These are phyloP conservation scores for Gentiana straminea DNA, from an alignment of 257 asterid genomes.

Conservation along the genomic window DNA sequence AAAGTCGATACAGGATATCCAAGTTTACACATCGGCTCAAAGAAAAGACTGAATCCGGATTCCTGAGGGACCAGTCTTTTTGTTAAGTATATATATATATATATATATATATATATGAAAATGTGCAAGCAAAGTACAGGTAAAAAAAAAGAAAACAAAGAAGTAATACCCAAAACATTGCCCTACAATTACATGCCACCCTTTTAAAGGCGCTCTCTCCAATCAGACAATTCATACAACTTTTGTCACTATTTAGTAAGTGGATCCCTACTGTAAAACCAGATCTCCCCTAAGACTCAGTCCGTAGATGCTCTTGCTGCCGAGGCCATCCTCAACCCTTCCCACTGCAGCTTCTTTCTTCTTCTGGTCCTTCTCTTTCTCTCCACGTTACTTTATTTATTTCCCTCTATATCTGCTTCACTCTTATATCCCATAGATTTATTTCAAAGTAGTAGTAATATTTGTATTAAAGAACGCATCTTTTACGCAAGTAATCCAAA, in stretches of 20 bases:
- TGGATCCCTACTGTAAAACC: constrained; percentile 1
- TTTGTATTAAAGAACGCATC: constrained; percentile 1
- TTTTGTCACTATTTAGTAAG: no score
- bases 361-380: constrained; percentile 11
- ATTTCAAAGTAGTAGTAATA: neutral
- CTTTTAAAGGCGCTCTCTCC: constrained; percentile 25
- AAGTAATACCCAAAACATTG: no score
- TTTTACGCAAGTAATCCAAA: constrained; percentile 16
- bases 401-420: neutral
- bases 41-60: no score
- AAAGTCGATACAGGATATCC: no score
- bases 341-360: neutral
- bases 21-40: no score
- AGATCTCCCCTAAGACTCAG: constrained; percentile 26
- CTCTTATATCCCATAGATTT: neutral
- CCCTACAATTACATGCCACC: neutral
- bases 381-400: constrained; percentile 1
- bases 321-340: constrained; percentile 7
- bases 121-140: no score
- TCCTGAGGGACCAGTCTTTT: no score
- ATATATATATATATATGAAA: no score
- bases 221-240: no score
- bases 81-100: no score
- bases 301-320: constrained; percentile 31
- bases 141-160: no score